Percentiles rank a stretch among this genome's conserved stretches.
These are phyloP conservation scores for Cucurbita pepo DNA, from an alignment of 306 rosid species.

Conservation along the genomic window DNA sequence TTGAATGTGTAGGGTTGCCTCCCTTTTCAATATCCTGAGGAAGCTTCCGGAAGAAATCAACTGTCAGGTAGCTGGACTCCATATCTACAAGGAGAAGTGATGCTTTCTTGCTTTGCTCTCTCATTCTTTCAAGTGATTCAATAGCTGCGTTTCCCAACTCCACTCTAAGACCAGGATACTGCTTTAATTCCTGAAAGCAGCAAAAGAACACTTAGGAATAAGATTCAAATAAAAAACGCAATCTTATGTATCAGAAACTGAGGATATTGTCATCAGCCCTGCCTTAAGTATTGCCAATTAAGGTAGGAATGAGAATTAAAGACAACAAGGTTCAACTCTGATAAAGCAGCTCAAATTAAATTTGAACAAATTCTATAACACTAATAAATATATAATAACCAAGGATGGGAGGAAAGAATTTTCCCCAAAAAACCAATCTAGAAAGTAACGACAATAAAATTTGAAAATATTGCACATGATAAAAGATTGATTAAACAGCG, in stretches of 20 bases:
- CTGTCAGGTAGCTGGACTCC: constrained; percentile 85
- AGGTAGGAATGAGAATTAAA: not conserved
- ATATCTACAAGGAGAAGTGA: constrained; percentile 75
- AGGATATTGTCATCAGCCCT: not conserved
- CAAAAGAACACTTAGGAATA: not conserved
- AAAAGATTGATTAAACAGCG: not conserved
- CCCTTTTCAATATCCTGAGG: constrained; percentile 97
- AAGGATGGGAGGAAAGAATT: too few relatives aligned
- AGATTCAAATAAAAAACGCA: not conserved
- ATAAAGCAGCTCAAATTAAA: not conserved
- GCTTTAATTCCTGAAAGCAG: constrained; percentile 58
- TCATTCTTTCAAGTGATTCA: constrained; percentile 74
- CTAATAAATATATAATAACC: too few relatives aligned
- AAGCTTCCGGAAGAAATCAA: constrained; percentile 84
- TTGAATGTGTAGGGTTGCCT: constrained; percentile 91
- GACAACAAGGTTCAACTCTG: not conserved
- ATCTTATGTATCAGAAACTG: not conserved
- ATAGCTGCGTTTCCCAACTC: constrained; percentile 75
- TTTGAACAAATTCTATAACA: not conserved
- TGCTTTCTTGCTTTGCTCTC: constrained; percentile 79
- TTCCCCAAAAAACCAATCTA: too few relatives aligned
- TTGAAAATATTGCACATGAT: too few relatives aligned
- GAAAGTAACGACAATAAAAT: too few relatives aligned
- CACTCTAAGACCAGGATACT: constrained; percentile 79
- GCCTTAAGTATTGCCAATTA: not conserved